A percentile compares a stretch with the other conserved stretches of the same genome.
These are phyloP conservation scores for Colletotrichum abscissum DNA, from an alignment of 2,329 filamentous ascomycete genomes.

Conservation along the genomic window DNA sequence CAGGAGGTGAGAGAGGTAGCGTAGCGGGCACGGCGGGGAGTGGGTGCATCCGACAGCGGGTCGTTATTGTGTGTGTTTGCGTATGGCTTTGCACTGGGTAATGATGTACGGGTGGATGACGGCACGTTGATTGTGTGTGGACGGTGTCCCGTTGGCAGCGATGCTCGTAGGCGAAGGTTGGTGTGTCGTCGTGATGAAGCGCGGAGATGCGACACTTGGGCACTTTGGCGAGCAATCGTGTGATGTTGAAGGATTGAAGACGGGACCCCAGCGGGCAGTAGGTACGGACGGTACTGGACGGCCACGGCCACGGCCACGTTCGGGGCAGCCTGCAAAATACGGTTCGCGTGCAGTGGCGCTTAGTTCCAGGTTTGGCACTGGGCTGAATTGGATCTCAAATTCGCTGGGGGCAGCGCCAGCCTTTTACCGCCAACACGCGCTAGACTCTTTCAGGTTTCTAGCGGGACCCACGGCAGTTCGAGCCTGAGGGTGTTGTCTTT, in stretches of 20 bases:
- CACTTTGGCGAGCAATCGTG: slow-evolving; percentile 27
- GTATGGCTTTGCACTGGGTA: background rate
- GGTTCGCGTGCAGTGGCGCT: slow-evolving; percentile 36
- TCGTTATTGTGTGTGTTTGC: slow-evolving; percentile 10
- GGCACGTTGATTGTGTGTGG: background rate
- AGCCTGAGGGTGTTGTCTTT: background rate
- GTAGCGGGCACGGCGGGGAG: slow-evolving; percentile 36
- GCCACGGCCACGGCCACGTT: slow-evolving; percentile 16
- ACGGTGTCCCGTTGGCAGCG: background rate
- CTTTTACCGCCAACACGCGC: slow-evolving; percentile 22
- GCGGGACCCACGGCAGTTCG: slow-evolving; percentile 31
- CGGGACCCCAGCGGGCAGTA: slow-evolving; percentile 8
- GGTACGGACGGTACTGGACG: no score
- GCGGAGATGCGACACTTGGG: slow-evolving; percentile 27
- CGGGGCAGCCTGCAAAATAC: slow-evolving; percentile 33
- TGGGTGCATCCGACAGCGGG: slow-evolving; percentile 34
- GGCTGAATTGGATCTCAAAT: slow-evolving; percentile 27
- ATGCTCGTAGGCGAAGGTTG: background rate
- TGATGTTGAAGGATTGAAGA: slow-evolving; percentile 39
- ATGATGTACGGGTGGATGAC: background rate
- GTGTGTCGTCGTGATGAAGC: slow-evolving; percentile 12
- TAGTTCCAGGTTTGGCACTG: slow-evolving; percentile 15
- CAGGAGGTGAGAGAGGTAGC: slow-evolving; percentile 23
- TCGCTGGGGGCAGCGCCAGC: slow-evolving; percentile 16
- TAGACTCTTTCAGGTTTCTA: slow-evolving; percentile 15